phyloP scores from a whole-genome alignment of 345 rosid species.

The Dipteronia dyeriana region DNA sequence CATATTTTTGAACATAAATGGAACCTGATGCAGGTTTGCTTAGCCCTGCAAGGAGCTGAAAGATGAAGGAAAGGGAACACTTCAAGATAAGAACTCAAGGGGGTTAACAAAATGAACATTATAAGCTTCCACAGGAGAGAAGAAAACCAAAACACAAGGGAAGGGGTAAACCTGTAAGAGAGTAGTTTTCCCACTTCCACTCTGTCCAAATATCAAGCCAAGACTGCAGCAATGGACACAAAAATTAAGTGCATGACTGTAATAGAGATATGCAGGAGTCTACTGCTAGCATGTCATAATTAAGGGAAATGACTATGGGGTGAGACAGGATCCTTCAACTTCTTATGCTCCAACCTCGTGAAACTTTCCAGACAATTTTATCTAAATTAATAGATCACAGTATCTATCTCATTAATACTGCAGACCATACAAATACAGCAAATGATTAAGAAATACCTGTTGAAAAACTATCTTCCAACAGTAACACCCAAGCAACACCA shows the following conservation, averaged over 20 bases:
- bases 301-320: not conserved
- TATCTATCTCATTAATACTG: not conserved
- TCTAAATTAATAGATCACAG: not conserved
- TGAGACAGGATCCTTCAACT: not conserved
- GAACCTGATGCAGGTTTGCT: conserved; percentile 90
- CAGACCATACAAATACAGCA: not conserved
- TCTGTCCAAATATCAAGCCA: conserved; percentile 93
- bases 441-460: not conserved
- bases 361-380: not conserved
- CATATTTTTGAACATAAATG: conserved; percentile 67
- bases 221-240: conserved; percentile 50
- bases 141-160: not conserved
- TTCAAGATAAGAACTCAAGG: conserved; percentile 9
- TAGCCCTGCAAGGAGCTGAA: conserved; percentile 89
- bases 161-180: conserved; percentile 65
- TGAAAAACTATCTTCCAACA: not conserved
- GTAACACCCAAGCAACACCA: conserved; percentile 9
- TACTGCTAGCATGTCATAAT: not conserved
- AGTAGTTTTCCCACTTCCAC: conserved; percentile 97
- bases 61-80: conserved; percentile 7
- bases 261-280: not conserved
- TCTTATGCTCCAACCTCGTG: not conserved
- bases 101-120: conserved; percentile 7
- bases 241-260: conserved; percentile 11
- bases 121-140: conserved; percentile 1